These are phyloP conservation scores for Cordyceps cateniannulata DNA, from an alignment of 2,329 filamentous ascomycete species.

Conservation along the genomic window DNA sequence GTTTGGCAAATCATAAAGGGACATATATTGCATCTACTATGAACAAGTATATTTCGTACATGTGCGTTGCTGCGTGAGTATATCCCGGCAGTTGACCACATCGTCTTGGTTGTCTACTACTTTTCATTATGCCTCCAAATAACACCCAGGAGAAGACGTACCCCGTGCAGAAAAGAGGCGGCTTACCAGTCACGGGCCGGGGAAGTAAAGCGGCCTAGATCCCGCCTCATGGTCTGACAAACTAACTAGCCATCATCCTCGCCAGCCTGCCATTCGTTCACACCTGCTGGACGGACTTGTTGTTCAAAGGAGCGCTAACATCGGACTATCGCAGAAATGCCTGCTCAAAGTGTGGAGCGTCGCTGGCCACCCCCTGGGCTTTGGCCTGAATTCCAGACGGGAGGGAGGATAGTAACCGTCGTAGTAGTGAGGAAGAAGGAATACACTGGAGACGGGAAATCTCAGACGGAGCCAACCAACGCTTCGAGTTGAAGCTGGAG, in stretches of 20 bases:
- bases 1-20: background rate
- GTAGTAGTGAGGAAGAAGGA: background rate
- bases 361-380: background rate
- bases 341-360: background rate
- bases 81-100: background rate
- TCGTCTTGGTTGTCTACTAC: background rate
- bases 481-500: background rate
- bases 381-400: background rate
- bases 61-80: background rate
- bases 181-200: background rate
- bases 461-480: background rate
- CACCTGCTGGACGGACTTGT: background rate
- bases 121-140: background rate
- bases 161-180: background rate
- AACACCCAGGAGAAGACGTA: background rate
- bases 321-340: slow-evolving; percentile 9
- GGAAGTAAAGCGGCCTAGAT: background rate
- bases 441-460: background rate
- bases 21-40: background rate
- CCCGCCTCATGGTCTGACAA: background rate
- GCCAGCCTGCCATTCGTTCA: background rate
- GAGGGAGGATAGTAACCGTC: background rate
- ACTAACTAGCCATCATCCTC: background rate
- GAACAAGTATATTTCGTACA: background rate
- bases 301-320: background rate